A percentile compares a stretch with the other conserved stretches of the same genome.
These are phyloP conservation scores for Primulina eburnea DNA, from an alignment of 257 asterid species.

Conservation along the genomic window DNA sequence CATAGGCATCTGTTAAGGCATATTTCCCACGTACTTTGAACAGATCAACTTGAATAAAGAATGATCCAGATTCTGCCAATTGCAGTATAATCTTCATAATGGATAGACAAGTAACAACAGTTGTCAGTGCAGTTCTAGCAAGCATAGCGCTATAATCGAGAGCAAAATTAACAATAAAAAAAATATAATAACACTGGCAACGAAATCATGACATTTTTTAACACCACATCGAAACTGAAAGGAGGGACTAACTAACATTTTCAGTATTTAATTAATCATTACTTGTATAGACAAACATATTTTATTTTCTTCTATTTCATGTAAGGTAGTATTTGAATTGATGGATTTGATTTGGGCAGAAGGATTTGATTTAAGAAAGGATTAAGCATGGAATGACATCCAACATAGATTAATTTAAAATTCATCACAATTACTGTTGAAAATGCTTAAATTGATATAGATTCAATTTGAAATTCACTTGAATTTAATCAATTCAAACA, in stretches of 20 bases:
- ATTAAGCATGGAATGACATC: too few relatives aligned
- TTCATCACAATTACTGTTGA: too few relatives aligned
- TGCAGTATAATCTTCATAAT: constrained; percentile 73
- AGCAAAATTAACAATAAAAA: not conserved
- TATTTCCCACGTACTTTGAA: constrained; percentile 96
- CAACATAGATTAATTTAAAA: too few relatives aligned
- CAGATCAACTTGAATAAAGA: constrained; percentile 83
- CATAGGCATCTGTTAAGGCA: constrained; percentile 93
- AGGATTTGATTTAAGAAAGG: too few relatives aligned
- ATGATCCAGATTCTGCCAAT: constrained; percentile 90
- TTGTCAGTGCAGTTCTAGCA: not conserved
- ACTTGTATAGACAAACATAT: too few relatives aligned
- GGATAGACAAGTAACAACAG: constrained; percentile 15
- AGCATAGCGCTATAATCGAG: not conserved
- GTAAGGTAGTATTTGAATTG: too few relatives aligned
- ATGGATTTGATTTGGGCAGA: too few relatives aligned
- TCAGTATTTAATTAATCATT: too few relatives aligned
- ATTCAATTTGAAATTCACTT: too few relatives aligned
- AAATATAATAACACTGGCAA: not conserved
- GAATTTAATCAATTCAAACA: too few relatives aligned
- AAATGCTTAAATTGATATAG: too few relatives aligned
- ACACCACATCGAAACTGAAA: not conserved
- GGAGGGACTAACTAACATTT: not conserved
- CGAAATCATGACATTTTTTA: not conserved
- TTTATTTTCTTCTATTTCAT: too few relatives aligned